A percentile compares a stretch with the other conserved stretches of the same genome.
These are phyloP conservation scores for Ceratocystis smalleyi DNA, from an alignment of 2,329 filamentous ascomycete genomes.

Conservation along the genomic window DNA sequence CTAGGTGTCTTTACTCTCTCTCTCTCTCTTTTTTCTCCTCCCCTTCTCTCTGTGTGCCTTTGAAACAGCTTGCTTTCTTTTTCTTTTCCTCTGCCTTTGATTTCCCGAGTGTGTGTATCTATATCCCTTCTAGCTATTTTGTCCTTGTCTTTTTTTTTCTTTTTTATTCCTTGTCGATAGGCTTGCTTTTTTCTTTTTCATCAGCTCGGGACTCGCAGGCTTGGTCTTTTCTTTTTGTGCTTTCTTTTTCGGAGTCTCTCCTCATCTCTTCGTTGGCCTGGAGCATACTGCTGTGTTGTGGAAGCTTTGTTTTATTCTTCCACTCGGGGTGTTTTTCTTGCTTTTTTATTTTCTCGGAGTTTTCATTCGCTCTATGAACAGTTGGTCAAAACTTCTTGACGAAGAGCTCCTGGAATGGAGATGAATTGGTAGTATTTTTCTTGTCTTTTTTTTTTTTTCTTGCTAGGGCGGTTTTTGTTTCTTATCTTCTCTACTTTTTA, in stretches of 20 bases:
- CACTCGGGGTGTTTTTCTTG: not conserved
- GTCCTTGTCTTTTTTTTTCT: not conserved
- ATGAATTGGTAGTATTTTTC: not conserved
- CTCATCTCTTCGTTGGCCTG: not conserved
- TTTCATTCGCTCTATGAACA: conserved; percentile 6
- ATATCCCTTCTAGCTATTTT: conserved; percentile 15
- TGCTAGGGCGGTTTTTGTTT: not conserved
- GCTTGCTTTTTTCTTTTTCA: not conserved
- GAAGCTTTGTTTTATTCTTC: not conserved
- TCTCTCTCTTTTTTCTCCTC: not conserved
- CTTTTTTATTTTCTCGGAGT: conserved; percentile 1
- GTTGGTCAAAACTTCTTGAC: conserved; percentile 1
- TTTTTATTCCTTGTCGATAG: not conserved
- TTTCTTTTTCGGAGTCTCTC: not conserved
- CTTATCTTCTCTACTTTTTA: conserved; percentile 9
- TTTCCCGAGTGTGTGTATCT: conserved; percentile 14
- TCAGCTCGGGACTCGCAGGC: not conserved
- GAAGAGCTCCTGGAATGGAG: conserved; percentile 5
- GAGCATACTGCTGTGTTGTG: not conserved
- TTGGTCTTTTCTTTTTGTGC: not conserved
- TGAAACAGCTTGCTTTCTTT: conserved; percentile 10
- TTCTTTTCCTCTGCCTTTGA: conserved; percentile 9
- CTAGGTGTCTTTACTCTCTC: not conserved
- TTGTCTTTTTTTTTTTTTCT: conserved; percentile 6
- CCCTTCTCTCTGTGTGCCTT: not conserved